Evolutionary conservation across 306 rosid species (phyloP), one percentile per base, ranked within the genome.

Genomic region (Dicorynia guianensis): DNA sequence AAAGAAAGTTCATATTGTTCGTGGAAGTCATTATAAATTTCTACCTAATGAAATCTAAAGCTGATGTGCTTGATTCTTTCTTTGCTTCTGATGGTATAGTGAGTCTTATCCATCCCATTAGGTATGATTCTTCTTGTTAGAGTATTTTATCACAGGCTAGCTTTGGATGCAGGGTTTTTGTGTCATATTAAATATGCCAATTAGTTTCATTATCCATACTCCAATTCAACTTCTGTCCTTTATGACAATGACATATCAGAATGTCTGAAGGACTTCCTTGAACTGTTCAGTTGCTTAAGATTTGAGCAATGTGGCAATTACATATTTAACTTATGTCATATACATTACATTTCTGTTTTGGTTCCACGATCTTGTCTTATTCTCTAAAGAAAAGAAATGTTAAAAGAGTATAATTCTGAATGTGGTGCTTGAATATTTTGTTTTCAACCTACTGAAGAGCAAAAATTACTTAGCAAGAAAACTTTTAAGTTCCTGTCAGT

Each of bases 231-330:
- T 61, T 9, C 47, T 60, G n/a, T 14, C n/a, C 10, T 69, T 20
- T 14, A 47, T 68, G 20, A 74, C 14, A 38, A 11, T 77, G 77
- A 54, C 33, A 7, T 61, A 35, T 56, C 42, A 62, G 18, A 17
- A 3, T 12, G 30, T 54, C 43, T 25, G 20, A 25, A 71, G 11
- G 12, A 42, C 47, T 68, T 65, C 39, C 56, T 63, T 62, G 44
- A 60, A 68, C 61, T 17, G 58, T 61, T 54, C 42, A 80, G 14
- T 61, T 53, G 35, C 73, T 69, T 54, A 40, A 40, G 76, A 62
- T 52, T 25, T 25, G 30, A 25, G 30, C 30, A 25, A 25, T 1
- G 30, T 25, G 30, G 30, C 30, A 25, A 2, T 25, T 25, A 1
- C 18, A 13, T 30, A 17, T 18, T 54, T 9, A 0, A 7, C 3